phyloP scores from a whole-genome alignment of 1,284 basidiomycete species.

The Fomitiporia mediterranea region DNA sequence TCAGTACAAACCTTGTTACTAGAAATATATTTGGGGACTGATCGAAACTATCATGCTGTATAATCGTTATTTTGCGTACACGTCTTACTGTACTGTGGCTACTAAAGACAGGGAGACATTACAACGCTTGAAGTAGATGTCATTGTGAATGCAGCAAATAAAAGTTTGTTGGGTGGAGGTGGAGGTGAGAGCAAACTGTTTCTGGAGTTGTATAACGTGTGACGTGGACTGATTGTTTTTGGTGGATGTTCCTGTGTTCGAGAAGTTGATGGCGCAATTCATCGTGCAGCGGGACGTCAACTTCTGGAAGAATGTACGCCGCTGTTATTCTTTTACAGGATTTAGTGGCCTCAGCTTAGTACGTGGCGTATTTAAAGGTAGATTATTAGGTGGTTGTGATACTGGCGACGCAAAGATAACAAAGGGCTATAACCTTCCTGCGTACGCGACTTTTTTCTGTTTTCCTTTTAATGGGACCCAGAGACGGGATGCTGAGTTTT shows the following conservation, averaged over 20 bases:
- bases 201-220: too few species aligned
- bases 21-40: neutral
- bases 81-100: neutral
- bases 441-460: constrained; percentile 43
- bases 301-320: constrained; percentile 70
- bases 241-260: constrained; percentile 2
- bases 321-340: constrained; percentile 13
- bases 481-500: neutral
- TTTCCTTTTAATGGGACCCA: neutral
- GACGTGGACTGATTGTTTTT: constrained; percentile 1
- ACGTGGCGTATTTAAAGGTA: constrained; percentile 38
- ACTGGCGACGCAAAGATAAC: constrained; percentile 87
- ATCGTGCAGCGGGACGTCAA: constrained; percentile 73
- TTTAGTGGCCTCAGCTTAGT: constrained; percentile 10
- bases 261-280: constrained; percentile 82
- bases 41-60: neutral
- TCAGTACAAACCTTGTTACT: constrained; percentile 33
- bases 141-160: constrained; percentile 88
- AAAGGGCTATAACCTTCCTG: constrained; percentile 62
- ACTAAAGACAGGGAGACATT: constrained; percentile 73
- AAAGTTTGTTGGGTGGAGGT: constrained; percentile 69
- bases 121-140: constrained; percentile 68
- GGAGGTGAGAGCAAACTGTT: too few species aligned
- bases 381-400: constrained; percentile 66
- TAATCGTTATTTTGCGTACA: neutral